Evolutionary conservation across 1,139 yeast genomes (phyloP).

Genomic region (Blastobotrys capitulatus): DNA sequence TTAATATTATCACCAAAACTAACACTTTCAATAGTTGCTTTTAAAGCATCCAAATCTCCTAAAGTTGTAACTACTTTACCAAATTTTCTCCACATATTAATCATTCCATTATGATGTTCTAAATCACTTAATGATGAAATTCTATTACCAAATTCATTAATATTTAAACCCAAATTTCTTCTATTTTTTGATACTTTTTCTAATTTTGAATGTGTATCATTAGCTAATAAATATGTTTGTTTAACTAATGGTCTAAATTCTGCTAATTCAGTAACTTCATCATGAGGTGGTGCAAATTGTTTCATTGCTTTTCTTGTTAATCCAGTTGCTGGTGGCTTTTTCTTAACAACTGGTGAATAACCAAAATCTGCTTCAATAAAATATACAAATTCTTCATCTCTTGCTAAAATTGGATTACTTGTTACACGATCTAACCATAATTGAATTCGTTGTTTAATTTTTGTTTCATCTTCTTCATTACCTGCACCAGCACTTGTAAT

Average conservation of each 20-base stretch:
- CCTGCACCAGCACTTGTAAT: slow-evolving; percentile 74
- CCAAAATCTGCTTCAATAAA: slow-evolving; percentile 88
- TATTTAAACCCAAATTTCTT: slow-evolving; percentile 50
- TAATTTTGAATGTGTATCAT: slow-evolving; percentile 51
- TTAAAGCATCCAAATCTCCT: slow-evolving; percentile 72
- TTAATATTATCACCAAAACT: slow-evolving; percentile 71
- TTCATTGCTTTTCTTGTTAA: slow-evolving; percentile 81
- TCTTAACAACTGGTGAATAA: slow-evolving; percentile 38
- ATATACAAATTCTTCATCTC: slow-evolving; percentile 84
- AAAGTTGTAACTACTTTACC: slow-evolving; percentile 62
- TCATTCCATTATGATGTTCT: slow-evolving; percentile 60
- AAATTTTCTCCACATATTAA: slow-evolving; percentile 74
- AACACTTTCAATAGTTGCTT: slow-evolving; percentile 70
- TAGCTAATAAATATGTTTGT: slow-evolving; percentile 58
- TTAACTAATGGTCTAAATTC: slow-evolving; percentile 83
- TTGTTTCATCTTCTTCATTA: slow-evolving; percentile 71
- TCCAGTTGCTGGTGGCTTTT: slow-evolving; percentile 68
- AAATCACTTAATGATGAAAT: slow-evolving; percentile 45
- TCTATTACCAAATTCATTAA: slow-evolving; percentile 61
- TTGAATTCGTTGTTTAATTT: slow-evolving; percentile 59
- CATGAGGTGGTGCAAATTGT: slow-evolving; percentile 88
- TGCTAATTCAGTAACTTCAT: slow-evolving; percentile 74
- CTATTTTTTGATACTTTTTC: slow-evolving; percentile 52
- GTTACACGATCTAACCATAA: slow-evolving; percentile 81
- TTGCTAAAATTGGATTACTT: slow-evolving; percentile 65